These are phyloP conservation scores for Saccharomycopsis javanensis DNA, from an alignment of 805 yeast species.

Conservation along the genomic window DNA sequence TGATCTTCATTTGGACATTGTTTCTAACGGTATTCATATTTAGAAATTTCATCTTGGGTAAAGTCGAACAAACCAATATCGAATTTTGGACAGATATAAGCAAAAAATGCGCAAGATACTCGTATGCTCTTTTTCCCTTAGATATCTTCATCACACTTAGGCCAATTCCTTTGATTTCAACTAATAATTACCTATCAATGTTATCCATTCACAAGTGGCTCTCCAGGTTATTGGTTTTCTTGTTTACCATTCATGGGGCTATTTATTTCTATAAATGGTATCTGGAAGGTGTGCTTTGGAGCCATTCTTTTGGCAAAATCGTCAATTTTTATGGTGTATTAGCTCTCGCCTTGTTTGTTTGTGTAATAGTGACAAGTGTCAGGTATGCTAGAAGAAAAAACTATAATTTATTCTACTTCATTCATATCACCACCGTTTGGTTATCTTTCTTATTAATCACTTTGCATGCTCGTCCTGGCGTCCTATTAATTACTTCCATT, in stretches of 20 bases:
- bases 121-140: slow-evolving; percentile 49
- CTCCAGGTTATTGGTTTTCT: slow-evolving; percentile 43
- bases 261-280: slow-evolving; percentile 46
- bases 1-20: neutral
- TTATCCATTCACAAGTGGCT: slow-evolving; percentile 63
- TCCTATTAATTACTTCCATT: slow-evolving; percentile 29
- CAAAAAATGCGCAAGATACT: slow-evolving; percentile 54
- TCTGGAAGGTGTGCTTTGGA: slow-evolving; percentile 25
- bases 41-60: neutral
- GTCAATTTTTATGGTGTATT: slow-evolving; percentile 46
- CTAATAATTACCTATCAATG: slow-evolving; percentile 43
- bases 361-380: slow-evolving; percentile 38
- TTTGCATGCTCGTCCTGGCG: slow-evolving; percentile 67
- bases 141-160: slow-evolving; percentile 46
- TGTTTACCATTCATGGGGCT: slow-evolving; percentile 40
- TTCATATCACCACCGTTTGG: slow-evolving; percentile 46
- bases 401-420: slow-evolving; percentile 45
- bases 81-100: neutral
- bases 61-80: neutral
- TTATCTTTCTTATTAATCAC: slow-evolving; percentile 35
- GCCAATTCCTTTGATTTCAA: slow-evolving; percentile 38
- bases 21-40: neutral
- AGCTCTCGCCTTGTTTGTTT: slow-evolving; percentile 28
- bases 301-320: slow-evolving; percentile 27
- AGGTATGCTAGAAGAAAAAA: slow-evolving; percentile 37